phyloP scores from a whole-genome alignment of 352 stramenopile species.

The Globisporangium nagaii region DNA sequence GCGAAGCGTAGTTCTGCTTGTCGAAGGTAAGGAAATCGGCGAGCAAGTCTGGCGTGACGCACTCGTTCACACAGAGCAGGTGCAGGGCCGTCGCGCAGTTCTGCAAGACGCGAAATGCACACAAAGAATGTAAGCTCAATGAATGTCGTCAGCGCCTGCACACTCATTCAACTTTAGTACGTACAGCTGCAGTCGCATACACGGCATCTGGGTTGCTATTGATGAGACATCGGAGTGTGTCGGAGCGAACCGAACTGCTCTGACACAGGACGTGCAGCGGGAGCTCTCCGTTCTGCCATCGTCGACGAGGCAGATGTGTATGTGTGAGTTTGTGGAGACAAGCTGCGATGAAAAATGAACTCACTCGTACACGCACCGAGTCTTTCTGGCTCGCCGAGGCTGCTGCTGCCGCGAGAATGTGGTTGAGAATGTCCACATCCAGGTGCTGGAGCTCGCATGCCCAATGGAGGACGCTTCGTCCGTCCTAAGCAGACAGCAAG shows the following conservation, averaged over 20 bases:
- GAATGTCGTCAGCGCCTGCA: not conserved
- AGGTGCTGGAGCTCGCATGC: conserved; percentile 32
- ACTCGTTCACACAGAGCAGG: conserved; percentile 44
- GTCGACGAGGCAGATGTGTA: not conserved
- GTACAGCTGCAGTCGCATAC: conserved; percentile 25
- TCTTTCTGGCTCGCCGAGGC: conserved; percentile 14
- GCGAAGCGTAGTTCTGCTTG: conserved; percentile 18
- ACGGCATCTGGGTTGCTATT: conserved; percentile 23
- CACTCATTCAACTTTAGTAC: not conserved
- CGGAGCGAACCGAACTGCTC: conserved; percentile 22
- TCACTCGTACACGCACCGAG: conserved; percentile 5
- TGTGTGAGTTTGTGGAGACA: too few species aligned
- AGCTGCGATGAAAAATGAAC: too few species aligned
- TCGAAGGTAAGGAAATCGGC: conserved; percentile 33
- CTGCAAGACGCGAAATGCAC: conserved; percentile 10
- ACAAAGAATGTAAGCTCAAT: not conserved
- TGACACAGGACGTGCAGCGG: conserved; percentile 53
- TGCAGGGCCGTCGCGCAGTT: conserved; percentile 40
- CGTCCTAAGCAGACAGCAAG: conserved; percentile 20
- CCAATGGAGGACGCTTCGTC: conserved; percentile 53
- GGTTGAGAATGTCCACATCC: conserved; percentile 19
- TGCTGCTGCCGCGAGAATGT: conserved; percentile 8
- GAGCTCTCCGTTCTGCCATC: conserved; percentile 37
- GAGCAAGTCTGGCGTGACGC: conserved; percentile 31
- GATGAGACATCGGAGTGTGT: conserved; percentile 28